Percentiles rank a stretch among this genome's conserved stretches.
phyloP scores from a whole-genome alignment of 2,329 filamentous ascomycete species.

The Colletotrichum shisoi region DNA sequence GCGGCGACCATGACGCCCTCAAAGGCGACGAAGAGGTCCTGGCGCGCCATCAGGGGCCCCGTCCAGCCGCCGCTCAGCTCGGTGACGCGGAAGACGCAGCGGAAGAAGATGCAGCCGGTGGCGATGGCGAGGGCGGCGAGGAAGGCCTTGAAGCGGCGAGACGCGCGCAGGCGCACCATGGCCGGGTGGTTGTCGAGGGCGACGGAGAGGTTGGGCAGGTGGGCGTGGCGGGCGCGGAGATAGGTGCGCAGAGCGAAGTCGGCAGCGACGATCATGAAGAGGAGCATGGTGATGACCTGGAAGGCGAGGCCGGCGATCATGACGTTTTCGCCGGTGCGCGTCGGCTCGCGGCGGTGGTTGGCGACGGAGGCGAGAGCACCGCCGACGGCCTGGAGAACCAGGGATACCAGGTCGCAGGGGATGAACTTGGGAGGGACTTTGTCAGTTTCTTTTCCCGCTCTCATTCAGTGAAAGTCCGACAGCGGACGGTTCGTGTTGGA shows the following conservation, averaged over 20 bases:
- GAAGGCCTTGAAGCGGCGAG: slow-evolving; percentile 61
- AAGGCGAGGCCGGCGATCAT: slow-evolving; percentile 70
- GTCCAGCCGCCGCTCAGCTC: slow-evolving; percentile 71
- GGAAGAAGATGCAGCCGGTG: slow-evolving; percentile 69
- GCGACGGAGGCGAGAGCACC: slow-evolving; percentile 62
- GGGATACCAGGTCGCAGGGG: slow-evolving; percentile 67
- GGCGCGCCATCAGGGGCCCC: slow-evolving; percentile 63
- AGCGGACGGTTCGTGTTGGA: not conserved
- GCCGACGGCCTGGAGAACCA: slow-evolving; percentile 67
- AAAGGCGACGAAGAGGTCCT: slow-evolving; percentile 65
- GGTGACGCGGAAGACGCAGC: slow-evolving; percentile 70
- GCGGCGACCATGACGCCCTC: slow-evolving; percentile 63
- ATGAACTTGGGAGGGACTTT: slow-evolving; percentile 59
- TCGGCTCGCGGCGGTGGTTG: slow-evolving; percentile 48
- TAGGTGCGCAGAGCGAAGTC: slow-evolving; percentile 60
- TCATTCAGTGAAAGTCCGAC: not conserved
- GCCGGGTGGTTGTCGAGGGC: slow-evolving; percentile 51
- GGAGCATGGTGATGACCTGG: slow-evolving; percentile 65
- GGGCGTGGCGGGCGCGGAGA: slow-evolving; percentile 41
- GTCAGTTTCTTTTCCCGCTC: not conserved
- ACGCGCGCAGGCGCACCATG: slow-evolving; percentile 51
- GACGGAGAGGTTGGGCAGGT: slow-evolving; percentile 43
- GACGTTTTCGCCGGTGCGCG: slow-evolving; percentile 62
- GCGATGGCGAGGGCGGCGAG: slow-evolving; percentile 62
- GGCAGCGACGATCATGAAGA: slow-evolving; percentile 60